Conservation (phyloP, 106 monocot species). For the Cymbidium sinense region DNA sequence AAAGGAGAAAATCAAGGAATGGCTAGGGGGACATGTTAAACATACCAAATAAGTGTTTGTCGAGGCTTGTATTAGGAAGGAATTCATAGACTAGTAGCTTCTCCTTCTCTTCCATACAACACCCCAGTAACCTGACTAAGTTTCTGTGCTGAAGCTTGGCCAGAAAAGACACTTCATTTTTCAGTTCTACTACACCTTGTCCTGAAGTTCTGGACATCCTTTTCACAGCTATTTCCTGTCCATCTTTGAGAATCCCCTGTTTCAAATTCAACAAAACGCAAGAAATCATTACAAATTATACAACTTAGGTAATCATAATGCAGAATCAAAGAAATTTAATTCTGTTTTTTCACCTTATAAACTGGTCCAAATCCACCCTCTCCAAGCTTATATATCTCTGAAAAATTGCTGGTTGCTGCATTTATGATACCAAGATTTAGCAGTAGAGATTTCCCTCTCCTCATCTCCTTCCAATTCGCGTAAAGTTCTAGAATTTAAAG, state of each 20-base stretch:
- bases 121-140: slow-evolving; percentile 6
- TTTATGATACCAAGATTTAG: background rate
- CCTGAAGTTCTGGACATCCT: slow-evolving; percentile 6
- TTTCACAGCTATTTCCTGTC: slow-evolving; percentile 13
- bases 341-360: background rate
- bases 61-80: slow-evolving; percentile 8
- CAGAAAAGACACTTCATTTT: slow-evolving; percentile 9
- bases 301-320: background rate
- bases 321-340: background rate
- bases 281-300: background rate
- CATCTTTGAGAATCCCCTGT: background rate
- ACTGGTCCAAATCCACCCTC: background rate
- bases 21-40: background rate
- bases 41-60: slow-evolving; percentile 8
- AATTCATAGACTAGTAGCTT: slow-evolving; percentile 6
- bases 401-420: background rate
- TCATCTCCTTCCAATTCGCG: background rate
- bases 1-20: background rate
- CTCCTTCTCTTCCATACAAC: slow-evolving; percentile 4
- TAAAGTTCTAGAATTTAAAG: background rate
- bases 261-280: background rate
- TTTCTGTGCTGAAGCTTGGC: slow-evolving; percentile 16
- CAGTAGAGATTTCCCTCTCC: background rate
- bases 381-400: background rate
- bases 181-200: slow-evolving; percentile 6